These are phyloP conservation scores for Verticillium klebahnii DNA, from an alignment of 2,329 filamentous ascomycete genomes.

Conservation along the genomic window DNA sequence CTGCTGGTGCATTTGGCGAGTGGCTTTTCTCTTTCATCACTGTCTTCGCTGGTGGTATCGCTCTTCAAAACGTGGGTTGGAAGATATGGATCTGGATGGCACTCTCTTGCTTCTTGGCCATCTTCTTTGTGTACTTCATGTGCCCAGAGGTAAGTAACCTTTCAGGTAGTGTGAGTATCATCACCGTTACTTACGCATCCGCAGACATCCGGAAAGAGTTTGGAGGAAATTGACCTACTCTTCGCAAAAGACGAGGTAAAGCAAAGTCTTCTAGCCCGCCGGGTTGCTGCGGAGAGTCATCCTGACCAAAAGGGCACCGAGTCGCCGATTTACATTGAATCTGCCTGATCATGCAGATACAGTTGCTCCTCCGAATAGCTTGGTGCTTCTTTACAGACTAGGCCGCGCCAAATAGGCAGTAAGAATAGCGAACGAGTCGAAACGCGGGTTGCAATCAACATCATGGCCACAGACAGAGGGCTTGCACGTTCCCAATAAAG, in stretches of 20 bases:
- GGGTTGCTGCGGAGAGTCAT: background rate
- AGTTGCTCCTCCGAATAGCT: too few relatives aligned
- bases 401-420: too few relatives aligned
- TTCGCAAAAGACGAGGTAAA: constrained; percentile 3
- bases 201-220: constrained; percentile 1
- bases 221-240: constrained; percentile 3
- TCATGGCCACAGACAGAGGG: too few relatives aligned
- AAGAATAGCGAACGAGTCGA: too few relatives aligned
- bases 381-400: too few relatives aligned
- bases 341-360: background rate
- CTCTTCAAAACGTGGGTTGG: constrained; percentile 11
- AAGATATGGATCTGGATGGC: constrained; percentile 13
- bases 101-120: constrained; percentile 8
- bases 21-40: constrained; percentile 13
- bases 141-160: constrained; percentile 1
- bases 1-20: constrained; percentile 11
- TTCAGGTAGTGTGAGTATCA: background rate
- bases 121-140: constrained; percentile 4
- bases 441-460: too few relatives aligned
- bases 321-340: background rate
- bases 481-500: too few relatives aligned
- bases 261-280: background rate
- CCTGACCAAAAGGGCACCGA: background rate
- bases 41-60: constrained; percentile 11
- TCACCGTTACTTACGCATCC: background rate